Percentiles rank a stretch among this genome's conserved stretches.
These are phyloP conservation scores for Gymnopilus junonius DNA, from an alignment of 768 basidiomycete genomes.

Conservation along the genomic window DNA sequence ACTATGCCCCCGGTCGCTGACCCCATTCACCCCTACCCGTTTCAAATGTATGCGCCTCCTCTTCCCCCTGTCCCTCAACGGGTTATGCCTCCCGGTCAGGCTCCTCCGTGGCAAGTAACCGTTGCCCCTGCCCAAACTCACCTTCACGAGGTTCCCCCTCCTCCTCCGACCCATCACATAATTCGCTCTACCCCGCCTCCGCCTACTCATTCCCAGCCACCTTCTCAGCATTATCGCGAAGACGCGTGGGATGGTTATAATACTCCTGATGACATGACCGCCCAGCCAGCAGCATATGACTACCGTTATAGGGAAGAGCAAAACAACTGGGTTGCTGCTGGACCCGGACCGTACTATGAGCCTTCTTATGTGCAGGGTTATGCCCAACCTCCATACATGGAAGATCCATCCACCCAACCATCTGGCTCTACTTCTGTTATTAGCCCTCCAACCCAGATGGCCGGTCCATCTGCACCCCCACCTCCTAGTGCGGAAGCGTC, in stretches of 20 bases:
- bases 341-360: conserved; percentile 59
- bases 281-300: conserved; percentile 52
- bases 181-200: conserved; percentile 51
- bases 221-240: conserved; percentile 42
- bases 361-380: conserved; percentile 62
- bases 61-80: conserved; percentile 43
- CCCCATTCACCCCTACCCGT: conserved; percentile 39
- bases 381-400: conserved; percentile 48
- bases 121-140: conserved; percentile 73
- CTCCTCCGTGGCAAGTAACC: conserved; percentile 69
- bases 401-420: conserved; percentile 41
- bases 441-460: conserved; percentile 20
- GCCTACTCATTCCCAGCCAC: conserved; percentile 18
- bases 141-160: conserved; percentile 48
- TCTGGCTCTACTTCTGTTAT: conserved; percentile 24
- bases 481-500: conserved; percentile 21
- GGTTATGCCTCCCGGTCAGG: conserved; percentile 49
- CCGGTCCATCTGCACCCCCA: conserved; percentile 36
- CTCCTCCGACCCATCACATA: conserved; percentile 36
- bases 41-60: conserved; percentile 42
- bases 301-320: conserved; percentile 71
- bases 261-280: conserved; percentile 49
- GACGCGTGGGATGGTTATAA: conserved; percentile 62
- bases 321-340: conserved; percentile 48
- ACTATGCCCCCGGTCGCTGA: conserved; percentile 34